A percentile compares a stretch with the other conserved stretches of the same genome.
phyloP scores from a whole-genome alignment of 2,329 filamentous ascomycete genomes.

The Pseudogymnoascus destructans region DNA sequence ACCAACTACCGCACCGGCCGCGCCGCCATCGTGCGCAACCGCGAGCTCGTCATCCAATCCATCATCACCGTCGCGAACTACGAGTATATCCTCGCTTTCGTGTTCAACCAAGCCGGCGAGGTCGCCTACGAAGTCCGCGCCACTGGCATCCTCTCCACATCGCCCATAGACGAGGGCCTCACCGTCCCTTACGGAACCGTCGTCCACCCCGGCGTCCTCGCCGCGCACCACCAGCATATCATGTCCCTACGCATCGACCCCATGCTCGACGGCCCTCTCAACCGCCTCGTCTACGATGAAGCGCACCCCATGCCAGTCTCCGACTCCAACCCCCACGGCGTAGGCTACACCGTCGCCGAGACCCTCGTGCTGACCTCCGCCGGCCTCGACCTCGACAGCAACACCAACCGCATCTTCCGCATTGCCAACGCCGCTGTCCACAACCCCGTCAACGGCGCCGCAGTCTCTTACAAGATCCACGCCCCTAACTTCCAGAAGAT shows the following conservation, averaged over 20 bases:
- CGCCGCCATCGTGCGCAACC: constrained; percentile 48
- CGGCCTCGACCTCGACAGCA: constrained; percentile 35
- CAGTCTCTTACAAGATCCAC: constrained; percentile 43
- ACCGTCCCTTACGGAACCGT: constrained; percentile 55
- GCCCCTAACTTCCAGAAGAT: constrained; percentile 45
- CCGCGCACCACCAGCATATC: constrained; percentile 63
- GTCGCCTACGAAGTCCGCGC: constrained; percentile 54
- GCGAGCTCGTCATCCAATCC: constrained; percentile 54
- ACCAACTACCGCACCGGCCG: constrained; percentile 54
- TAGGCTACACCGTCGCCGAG: constrained; percentile 36
- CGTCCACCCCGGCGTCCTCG: constrained; percentile 56
- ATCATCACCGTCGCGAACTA: constrained; percentile 63
- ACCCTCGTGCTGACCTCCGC: constrained; percentile 35
- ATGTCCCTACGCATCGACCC: constrained; percentile 55
- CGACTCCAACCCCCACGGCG: constrained; percentile 37
- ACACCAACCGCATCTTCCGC: constrained; percentile 41
- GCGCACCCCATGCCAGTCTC: constrained; percentile 47
- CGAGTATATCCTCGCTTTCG: constrained; percentile 60
- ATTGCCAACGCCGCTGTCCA: constrained; percentile 39
- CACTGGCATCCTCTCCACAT: constrained; percentile 54
- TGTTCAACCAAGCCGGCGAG: constrained; percentile 59
- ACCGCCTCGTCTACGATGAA: constrained; percentile 44
- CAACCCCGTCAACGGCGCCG: constrained; percentile 41
- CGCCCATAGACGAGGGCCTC: constrained; percentile 52
- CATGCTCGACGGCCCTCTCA: constrained; percentile 43